Base-by-base conservation (phyloP, 2,329 filamentous ascomycete species). In the Lecanicillium sp. region DNA sequence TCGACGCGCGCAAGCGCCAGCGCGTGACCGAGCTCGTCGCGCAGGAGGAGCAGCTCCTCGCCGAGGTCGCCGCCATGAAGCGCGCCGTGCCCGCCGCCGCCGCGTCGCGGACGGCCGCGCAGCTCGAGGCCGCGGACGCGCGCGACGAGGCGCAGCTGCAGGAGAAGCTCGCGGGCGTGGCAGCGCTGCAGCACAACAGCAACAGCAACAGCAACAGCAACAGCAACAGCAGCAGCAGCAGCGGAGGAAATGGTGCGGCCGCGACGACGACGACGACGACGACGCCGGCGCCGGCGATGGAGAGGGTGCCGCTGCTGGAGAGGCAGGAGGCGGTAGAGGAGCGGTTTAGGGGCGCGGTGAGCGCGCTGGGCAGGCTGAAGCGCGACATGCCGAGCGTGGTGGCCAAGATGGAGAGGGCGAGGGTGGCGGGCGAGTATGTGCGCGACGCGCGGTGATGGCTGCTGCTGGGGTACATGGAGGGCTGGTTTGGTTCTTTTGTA, bases 381-480 rank as follows among this genome's bases (percentile, higher is more conserved):
- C 71, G 71, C 56, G 75, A 77, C 29, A 77, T 84, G 75, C 78
- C 81, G 14, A 72, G 77, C 17, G 75, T 77, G 3, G 78, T 81
- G 57, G 81, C 81, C 46, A 77, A 72, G 62, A 83, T 83, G 75
- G 80, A 84, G 68, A 71, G 80, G 62, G 81, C 81, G 49, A 69
- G 76, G 52, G 72, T 76, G 14, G 81, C 79, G 19, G 77, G 74
- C 14, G 71, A 77, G 55, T 82, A 82, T 60, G 77, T 79, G 7
- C 41, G 39, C 33, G 40, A 49, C 14, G 40, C 14, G 26, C 33
- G 20, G 35, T 44, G 47, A 49, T 29, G 32, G 32, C 26, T 7
- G 7, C 12, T 29, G 7, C 12, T 29, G 32, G 17, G 32, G 32
- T 6, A 17, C 6, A 7, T 36, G 9, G 11, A 14, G 32, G 11